Percentiles rank a stretch among this genome's conserved stretches.
These are phyloP conservation scores for Chamaecyparis obtusa DNA, from an alignment of 75 land plant species.

Conservation along the genomic window DNA sequence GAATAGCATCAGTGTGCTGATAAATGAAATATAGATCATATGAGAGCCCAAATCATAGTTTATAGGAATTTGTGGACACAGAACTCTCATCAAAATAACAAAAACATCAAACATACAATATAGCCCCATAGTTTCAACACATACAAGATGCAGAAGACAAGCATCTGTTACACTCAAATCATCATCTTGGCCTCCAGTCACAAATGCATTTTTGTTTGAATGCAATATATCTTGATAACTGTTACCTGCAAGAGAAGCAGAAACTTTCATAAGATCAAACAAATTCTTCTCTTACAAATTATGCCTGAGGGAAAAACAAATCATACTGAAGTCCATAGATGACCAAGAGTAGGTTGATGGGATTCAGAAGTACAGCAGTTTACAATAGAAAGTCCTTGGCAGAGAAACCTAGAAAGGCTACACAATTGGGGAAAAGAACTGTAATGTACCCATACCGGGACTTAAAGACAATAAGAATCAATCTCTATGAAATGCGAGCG, in stretches of 20 bases:
- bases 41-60: neutral
- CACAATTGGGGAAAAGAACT: too few relatives aligned
- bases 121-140: constrained; percentile 6
- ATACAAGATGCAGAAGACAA: constrained; percentile 81
- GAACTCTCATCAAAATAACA: neutral
- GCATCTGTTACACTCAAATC: constrained; percentile 86
- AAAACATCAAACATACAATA: neutral
- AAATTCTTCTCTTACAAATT: neutral
- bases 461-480: too few relatives aligned
- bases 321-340: too few relatives aligned
- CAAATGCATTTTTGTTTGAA: constrained; percentile 68
- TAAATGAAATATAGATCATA: neutral
- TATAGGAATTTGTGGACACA: neutral
- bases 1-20: neutral
- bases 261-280: neutral
- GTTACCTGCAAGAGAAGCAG: constrained; percentile 57
- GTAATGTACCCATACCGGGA: too few relatives aligned
- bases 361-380: too few relatives aligned
- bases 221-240: constrained; percentile 86
- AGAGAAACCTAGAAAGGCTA: too few relatives aligned
- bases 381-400: too few relatives aligned
- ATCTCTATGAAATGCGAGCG: too few relatives aligned
- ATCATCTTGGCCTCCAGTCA: constrained; percentile 44
- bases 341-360: neutral
- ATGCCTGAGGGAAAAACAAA: neutral